Base-by-base conservation (phyloP, 1,139 yeast genomes). In the Meyerozyma sp. region DNA sequence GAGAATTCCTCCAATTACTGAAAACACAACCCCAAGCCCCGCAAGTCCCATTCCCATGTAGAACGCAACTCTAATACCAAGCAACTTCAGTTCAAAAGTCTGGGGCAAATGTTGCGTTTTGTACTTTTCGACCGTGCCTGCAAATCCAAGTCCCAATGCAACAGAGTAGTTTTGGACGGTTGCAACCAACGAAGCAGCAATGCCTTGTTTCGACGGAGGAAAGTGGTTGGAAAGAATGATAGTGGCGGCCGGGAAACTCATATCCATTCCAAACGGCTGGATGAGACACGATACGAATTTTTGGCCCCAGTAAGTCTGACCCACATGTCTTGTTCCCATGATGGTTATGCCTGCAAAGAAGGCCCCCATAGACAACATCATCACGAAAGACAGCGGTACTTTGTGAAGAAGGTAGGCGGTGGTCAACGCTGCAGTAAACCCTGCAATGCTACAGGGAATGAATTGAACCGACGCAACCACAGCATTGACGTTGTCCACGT, bases 131-230 rank as follows among this genome's bases (percentile, higher is more conserved):
- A 78, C 82, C 0, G 83, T 75, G 2, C 84, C 84, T 3, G 87
- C 83, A 40, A 82, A 60, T 1, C 87, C 87, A 39, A 82, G 68
- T 1, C 85, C 85, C 26, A 82, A 61, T 0, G 86, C 74, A 39
- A 82, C 78, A 11, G 85, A 75, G 54, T 82, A 82, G 56, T 82
- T 81, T 30, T 81, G 81, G 42, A 75, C 70, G 0, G 87, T 80
- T 4, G 79, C 72, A 2, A 82, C 79, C 44, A 82, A 63, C 0
- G 86, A 78, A 0, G 83, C 88, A 0, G 87, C 84, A 43, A 80
- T 68, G 4, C 88, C 89, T 55, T 82, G 88, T 46, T 76, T 73
- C 20, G 71, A 61, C 39, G 64, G 59, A 0, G 85, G 84, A 28
- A 82, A 66, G n/a, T 69, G 61, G 40, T 72, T 63, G 32, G 78